phyloP scores from a whole-genome alignment of 257 asterid species.

The Jasminum sambac region DNA sequence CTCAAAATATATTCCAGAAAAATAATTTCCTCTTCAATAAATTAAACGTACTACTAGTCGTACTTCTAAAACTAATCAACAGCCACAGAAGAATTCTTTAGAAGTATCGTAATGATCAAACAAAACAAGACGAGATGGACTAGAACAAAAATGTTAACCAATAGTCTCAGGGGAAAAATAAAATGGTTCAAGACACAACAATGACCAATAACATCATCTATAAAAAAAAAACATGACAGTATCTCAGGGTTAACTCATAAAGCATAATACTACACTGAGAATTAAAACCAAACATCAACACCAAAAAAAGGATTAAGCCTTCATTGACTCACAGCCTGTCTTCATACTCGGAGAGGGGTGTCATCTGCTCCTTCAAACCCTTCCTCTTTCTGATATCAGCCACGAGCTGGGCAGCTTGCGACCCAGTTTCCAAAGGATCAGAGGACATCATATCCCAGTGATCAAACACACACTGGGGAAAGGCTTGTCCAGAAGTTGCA shows the following conservation, averaged over 20 bases:
- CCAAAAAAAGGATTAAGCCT: background rate
- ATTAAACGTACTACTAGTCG: too few species aligned
- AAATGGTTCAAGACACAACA: background rate
- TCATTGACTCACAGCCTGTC: constrained; percentile 36
- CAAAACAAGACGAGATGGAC: background rate
- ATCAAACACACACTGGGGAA: constrained; percentile 51
- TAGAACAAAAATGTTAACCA: background rate
- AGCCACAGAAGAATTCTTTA: too few species aligned
- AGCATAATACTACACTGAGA: background rate
- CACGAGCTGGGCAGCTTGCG: constrained; percentile 37
- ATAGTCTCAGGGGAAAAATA: background rate
- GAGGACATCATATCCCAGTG: constrained; percentile 56
- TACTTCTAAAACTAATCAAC: too few species aligned
- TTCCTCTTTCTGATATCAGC: constrained; percentile 48
- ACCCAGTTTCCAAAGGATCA: constrained; percentile 43
- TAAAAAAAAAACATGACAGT: background rate
- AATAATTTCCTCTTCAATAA: too few species aligned
- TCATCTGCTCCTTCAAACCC: constrained; percentile 55
- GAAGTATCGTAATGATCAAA: too few species aligned
- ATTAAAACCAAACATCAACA: too few species aligned
- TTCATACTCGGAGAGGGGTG: constrained; percentile 46
- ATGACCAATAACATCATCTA: background rate
- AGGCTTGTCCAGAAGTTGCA: constrained; percentile 46
- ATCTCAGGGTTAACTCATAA: background rate
- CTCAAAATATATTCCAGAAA: too few species aligned